Evolutionary conservation across 192 early-diverging fungal species (phyloP), one percentile per base, ranked within the genome.

Genomic region (Gamsiella multidivaricata): DNA sequence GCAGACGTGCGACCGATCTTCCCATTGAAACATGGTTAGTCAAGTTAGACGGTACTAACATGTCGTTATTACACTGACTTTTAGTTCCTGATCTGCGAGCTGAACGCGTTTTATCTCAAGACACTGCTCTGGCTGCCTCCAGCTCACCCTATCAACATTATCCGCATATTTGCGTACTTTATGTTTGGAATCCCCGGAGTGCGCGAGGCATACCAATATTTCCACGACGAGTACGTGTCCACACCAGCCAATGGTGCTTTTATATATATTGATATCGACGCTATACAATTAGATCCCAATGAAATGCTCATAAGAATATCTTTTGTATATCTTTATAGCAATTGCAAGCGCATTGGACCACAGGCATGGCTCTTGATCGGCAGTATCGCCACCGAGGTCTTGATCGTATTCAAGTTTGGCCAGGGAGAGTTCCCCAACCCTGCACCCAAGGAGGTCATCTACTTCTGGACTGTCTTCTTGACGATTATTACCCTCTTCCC

Each of bases 101-200:
- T 46, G 33, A 97, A 98, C 69, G 93, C 92, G 29, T 97, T 98
- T 67, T 97, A 97, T 57, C 82, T 98, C 41, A 98, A 97, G 82
- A 92, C 90, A 51, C 87, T 98, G 14, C 80, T 97, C 49, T 98
- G 94, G 95, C 70, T 97, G 23, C 94, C 96, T 25, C 92, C 94
- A 9, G 90, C 93, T 52, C 93, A 97, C 83, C 85, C 85, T 32
- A 65, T 97, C 55, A 95, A 96, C 54, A 85, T 91, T 10, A 84
- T 83, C 28, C 88, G 97, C 14, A 82, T 96, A 45, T 82, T 91
- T 29, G 82, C 92, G 23, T 84, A 94, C 74, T 96, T 97, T 74
- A 86, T 97, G 57, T 91, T 94, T 83, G 90, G 90, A n/a, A 81
- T 97, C 58, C 95, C 97, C n/a, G 94, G 91, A 34, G 87, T 87